A percentile compares a stretch with the other conserved stretches of the same genome.
These are phyloP conservation scores for Murraya paniculata DNA, from an alignment of 345 rosid genomes.

Conservation along the genomic window DNA sequence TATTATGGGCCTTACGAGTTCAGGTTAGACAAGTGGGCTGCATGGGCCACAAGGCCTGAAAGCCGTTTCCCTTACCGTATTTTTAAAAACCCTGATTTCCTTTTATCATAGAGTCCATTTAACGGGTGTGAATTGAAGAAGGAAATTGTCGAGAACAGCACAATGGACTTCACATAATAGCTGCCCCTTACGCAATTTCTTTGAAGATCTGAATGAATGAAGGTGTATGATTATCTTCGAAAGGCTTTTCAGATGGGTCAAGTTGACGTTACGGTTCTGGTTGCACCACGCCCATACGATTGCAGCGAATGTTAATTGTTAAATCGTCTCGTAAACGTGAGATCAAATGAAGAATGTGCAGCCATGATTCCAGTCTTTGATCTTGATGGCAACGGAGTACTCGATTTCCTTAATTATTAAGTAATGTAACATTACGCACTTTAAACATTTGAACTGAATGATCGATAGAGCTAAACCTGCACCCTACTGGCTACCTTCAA, in stretches of 20 bases:
- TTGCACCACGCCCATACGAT: conserved; percentile 26
- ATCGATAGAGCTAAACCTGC: neutral
- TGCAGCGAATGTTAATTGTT: conserved; percentile 30
- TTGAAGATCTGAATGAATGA: neutral
- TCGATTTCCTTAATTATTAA: conserved; percentile 17
- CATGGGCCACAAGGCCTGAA: no score
- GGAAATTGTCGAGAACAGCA: neutral
- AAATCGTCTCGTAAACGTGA: conserved; percentile 16
- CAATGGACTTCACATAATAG: neutral
- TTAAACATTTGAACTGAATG: neutral
- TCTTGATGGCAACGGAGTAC: conserved; percentile 38
- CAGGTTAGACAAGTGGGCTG: no score
- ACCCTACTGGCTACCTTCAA: neutral
- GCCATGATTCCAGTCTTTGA: conserved; percentile 31
- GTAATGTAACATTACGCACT: neutral
- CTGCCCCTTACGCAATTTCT: neutral
- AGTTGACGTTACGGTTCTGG: conserved; percentile 21
- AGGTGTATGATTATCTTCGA: conserved; percentile 19
- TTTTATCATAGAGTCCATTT: no score
- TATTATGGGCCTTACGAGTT: no score
- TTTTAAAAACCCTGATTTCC: no score
- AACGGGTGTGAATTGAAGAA: no score
- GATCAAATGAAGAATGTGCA: conserved; percentile 29
- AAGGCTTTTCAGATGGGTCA: conserved; percentile 36
- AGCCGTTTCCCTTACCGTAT: no score